Percentiles rank a stretch among this genome's conserved stretches.
These are phyloP conservation scores for Umbellularia californica DNA, from an alignment of 164 flowering plant genomes.

Conservation along the genomic window DNA sequence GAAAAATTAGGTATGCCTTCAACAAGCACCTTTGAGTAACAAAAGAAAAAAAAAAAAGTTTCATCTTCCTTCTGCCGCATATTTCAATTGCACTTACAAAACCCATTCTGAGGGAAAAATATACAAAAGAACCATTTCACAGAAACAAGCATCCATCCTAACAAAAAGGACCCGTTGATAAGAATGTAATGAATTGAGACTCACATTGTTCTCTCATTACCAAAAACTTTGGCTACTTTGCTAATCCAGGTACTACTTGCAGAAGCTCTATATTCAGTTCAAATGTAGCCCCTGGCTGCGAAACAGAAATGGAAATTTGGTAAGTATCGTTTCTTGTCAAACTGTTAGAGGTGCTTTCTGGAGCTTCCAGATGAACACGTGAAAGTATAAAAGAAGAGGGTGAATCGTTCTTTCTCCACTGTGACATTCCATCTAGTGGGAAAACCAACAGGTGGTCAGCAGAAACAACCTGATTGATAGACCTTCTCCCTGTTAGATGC, in stretches of 20 bases:
- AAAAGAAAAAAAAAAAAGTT: no score
- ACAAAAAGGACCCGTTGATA: not conserved
- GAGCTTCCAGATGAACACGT: no score
- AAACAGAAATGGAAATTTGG: slow-evolving; percentile 4
- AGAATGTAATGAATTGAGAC: not conserved
- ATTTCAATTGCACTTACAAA: not conserved
- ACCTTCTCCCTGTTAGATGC: no score
- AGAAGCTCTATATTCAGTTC: slow-evolving; percentile 84
- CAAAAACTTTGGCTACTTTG: slow-evolving; percentile 20
- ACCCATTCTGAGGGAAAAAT: not conserved
- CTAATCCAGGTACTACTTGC: slow-evolving; percentile 48
- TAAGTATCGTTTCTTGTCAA: not conserved
- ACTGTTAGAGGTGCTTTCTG: no score
- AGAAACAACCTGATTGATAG: no score
- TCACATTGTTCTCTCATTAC: not conserved
- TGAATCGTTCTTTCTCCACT: no score
- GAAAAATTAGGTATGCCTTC: no score
- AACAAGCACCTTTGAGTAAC: not conserved
- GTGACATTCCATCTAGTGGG: no score
- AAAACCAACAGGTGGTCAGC: no score
- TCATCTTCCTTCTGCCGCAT: no score
- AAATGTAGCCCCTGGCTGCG: slow-evolving; percentile 91
- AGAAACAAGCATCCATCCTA: not conserved
- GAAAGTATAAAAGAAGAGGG: no score
- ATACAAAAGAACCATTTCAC: slow-evolving; percentile 6